phyloP scores from a whole-genome alignment of 2,329 filamentous ascomycete genomes.

The Ophiostoma montium region DNA sequence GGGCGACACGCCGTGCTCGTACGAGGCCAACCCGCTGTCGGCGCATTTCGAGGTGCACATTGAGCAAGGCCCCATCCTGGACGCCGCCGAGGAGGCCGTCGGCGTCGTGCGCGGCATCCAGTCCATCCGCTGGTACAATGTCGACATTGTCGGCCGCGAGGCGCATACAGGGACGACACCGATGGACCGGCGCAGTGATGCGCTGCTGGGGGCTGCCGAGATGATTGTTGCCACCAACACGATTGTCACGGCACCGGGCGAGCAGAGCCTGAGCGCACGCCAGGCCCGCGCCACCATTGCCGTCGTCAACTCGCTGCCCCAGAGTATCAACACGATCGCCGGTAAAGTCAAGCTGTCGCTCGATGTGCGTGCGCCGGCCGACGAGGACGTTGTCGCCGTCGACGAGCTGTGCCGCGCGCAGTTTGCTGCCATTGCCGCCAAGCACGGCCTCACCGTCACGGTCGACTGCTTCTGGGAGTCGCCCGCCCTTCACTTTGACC shows the following conservation, averaged over 20 bases:
- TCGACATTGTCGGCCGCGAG: conserved; percentile 52
- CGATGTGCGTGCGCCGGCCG: conserved; percentile 48
- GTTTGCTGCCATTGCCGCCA: conserved; percentile 6
- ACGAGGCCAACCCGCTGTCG: conserved; percentile 49
- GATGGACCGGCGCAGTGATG: conserved; percentile 19
- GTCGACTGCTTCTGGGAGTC: conserved; percentile 11
- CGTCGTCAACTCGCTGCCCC: conserved; percentile 49
- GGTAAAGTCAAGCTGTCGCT: conserved; percentile 53
- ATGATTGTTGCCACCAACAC: conserved; percentile 54
- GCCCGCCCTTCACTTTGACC: conserved; percentile 11
- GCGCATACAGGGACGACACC: conserved; percentile 65
- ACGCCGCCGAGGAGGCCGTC: conserved; percentile 47
- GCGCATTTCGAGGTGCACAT: conserved; percentile 79
- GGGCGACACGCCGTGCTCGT: conserved; percentile 40
- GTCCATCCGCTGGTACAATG: conserved; percentile 59
- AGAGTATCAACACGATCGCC: conserved; percentile 61
- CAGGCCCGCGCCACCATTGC: conserved; percentile 55
- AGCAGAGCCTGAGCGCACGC: conserved; percentile 19
- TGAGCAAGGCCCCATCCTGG: conserved; percentile 67
- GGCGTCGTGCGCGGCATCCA: conserved; percentile 61
- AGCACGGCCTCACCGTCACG: conserved; percentile 5
- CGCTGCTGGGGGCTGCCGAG: conserved; percentile 33
- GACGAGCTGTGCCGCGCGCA: conserved; percentile 22
- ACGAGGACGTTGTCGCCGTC: conserved; percentile 41
- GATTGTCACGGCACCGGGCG: conserved; percentile 37